phyloP scores from a whole-genome alignment of 345 rosid genomes.

The Litchi chinensis region DNA sequence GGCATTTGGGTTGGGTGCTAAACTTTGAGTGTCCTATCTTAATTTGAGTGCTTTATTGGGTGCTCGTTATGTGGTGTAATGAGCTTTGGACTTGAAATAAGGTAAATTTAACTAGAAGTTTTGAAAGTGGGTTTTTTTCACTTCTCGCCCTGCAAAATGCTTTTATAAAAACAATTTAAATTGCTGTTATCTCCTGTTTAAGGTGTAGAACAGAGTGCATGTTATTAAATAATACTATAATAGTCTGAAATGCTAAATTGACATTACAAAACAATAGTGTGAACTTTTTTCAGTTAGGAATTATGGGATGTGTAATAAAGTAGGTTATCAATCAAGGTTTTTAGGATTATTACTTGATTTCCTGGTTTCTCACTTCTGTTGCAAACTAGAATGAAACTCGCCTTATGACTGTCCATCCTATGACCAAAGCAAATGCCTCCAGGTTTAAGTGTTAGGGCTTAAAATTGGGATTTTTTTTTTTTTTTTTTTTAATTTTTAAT shows the following conservation, averaged over 20 bases:
- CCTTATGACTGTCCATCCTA: no score
- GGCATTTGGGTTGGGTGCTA: not conserved
- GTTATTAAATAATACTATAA: not conserved
- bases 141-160: not conserved
- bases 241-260: not conserved
- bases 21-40: not conserved
- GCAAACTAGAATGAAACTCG: no score
- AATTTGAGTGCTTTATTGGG: not conserved
- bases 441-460: no score
- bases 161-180: not conserved
- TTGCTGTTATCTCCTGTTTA: not conserved
- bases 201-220: not conserved
- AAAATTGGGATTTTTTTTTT: no score
- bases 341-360: no score
- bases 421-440: no score
- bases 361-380: no score
- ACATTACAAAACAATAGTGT: not conserved
- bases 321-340: not conserved
- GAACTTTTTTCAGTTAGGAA: not conserved
- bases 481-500: no score
- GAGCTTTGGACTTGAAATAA: not conserved
- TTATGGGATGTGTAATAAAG: not conserved
- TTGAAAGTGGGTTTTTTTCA: not conserved
- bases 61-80: not conserved
- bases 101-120: not conserved